Conservation (phyloP, 345 rosid species). For the Gynandropsis gynandra region DNA sequence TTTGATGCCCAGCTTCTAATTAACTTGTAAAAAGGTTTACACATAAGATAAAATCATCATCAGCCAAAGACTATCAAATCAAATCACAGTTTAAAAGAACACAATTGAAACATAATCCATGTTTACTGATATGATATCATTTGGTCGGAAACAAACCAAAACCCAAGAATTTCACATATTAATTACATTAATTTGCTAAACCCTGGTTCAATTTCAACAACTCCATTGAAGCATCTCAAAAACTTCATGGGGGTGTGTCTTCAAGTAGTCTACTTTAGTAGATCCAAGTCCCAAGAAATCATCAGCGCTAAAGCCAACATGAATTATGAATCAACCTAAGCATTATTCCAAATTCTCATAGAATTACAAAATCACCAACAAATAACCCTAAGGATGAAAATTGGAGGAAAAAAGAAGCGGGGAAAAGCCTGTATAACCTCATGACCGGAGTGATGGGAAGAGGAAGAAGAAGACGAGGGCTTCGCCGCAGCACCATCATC, state of each 20-base stretch:
- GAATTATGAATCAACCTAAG: background rate
- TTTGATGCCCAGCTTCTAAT: conserved; percentile 98
- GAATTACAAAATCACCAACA: conserved; percentile 19
- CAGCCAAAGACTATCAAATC: too few species aligned
- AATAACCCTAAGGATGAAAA: conserved; percentile 6
- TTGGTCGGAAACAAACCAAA: too few species aligned
- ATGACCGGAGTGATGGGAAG: conserved; percentile 69
- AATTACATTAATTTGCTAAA: background rate
- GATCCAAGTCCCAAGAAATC: background rate
- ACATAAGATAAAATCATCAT: too few species aligned
- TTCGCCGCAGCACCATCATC: background rate
- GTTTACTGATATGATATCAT: too few species aligned
- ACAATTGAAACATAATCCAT: too few species aligned
- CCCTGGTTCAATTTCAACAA: background rate
- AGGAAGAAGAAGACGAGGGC: conserved; percentile 40
- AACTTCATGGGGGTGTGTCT: background rate
- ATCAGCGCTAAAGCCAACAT: background rate
- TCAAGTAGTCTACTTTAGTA: background rate
- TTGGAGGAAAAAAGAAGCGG: background rate
- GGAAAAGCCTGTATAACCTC: conserved; percentile 40
- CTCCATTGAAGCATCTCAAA: conserved; percentile 2
- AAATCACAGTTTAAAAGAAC: too few species aligned
- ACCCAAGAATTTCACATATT: background rate
- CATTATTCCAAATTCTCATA: background rate
- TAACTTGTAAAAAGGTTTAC: conserved; percentile 43